Evolutionary conservation across 2,329 filamentous ascomycete species (phyloP).

Genomic region (Coleophoma cylindrospora): DNA sequence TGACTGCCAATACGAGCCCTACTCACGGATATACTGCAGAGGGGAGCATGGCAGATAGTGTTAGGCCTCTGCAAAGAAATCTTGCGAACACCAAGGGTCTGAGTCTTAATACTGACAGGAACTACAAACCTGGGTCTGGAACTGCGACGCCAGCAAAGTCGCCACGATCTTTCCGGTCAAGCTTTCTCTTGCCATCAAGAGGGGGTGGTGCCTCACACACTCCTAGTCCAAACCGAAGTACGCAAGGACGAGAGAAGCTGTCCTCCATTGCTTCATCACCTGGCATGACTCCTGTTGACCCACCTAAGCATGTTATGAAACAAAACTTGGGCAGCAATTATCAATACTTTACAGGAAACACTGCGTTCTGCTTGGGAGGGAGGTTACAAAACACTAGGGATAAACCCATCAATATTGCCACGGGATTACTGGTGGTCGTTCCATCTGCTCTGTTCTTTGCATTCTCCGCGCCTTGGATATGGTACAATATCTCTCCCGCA

Average conservation of each 20-base stretch:
- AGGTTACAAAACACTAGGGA: constrained; percentile 84
- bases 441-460: constrained; percentile 82
- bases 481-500: constrained; percentile 82
- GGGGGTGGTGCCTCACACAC: constrained; percentile 40
- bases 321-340: constrained; percentile 65
- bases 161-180: constrained; percentile 71
- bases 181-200: constrained; percentile 61
- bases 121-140: constrained; percentile 47
- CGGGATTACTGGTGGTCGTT: constrained; percentile 72
- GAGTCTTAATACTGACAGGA: constrained; percentile 55
- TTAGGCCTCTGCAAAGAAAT: constrained; percentile 57
- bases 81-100: constrained; percentile 32
- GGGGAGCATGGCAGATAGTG: constrained; percentile 70
- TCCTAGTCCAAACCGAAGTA: constrained; percentile 46
- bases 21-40: constrained; percentile 51
- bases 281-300: constrained; percentile 47
- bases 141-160: constrained; percentile 62
- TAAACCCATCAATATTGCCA: constrained; percentile 83
- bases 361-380: constrained; percentile 80
- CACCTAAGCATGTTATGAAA: constrained; percentile 19
- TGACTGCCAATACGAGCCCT: constrained; percentile 71
- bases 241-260: constrained; percentile 74
- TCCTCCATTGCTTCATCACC: constrained; percentile 76
- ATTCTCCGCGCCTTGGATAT: constrained; percentile 73
- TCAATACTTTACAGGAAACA: constrained; percentile 93